A percentile compares a stretch with the other conserved stretches of the same genome.
phyloP scores from a whole-genome alignment of 2,329 filamentous ascomycete genomes.

The Xylariaceae sp. region DNA sequence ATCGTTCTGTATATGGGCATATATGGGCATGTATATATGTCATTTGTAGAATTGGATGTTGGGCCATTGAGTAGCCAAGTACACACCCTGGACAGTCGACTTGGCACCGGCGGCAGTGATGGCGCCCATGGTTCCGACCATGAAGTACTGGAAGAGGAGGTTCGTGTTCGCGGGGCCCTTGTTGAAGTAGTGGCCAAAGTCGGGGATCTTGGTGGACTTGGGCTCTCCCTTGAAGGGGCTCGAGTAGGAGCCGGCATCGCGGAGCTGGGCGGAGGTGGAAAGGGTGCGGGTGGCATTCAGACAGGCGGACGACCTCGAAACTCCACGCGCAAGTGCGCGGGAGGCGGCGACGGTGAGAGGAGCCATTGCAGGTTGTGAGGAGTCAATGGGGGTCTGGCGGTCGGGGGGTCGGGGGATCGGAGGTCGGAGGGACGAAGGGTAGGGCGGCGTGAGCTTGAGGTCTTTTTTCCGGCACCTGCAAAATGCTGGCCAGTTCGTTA shows the following conservation, averaged over 20 bases:
- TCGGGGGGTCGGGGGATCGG: conserved; percentile 2
- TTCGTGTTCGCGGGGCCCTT: conserved; percentile 63
- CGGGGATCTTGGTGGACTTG: conserved; percentile 68
- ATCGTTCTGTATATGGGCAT: background rate
- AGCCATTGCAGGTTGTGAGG: conserved; percentile 49
- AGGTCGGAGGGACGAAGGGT: conserved; percentile 22
- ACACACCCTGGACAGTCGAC: conserved; percentile 94
- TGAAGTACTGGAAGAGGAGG: conserved; percentile 94
- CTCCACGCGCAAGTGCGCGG: conserved; percentile 61
- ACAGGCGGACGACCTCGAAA: conserved; percentile 38
- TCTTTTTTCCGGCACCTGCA: conserved; percentile 40
- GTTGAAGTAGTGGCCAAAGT: conserved; percentile 83
- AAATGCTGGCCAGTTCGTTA: conserved; percentile 18
- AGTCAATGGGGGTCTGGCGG: conserved; percentile 25
- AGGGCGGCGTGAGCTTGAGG: conserved; percentile 37
- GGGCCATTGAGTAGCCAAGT: background rate
- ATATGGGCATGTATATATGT: background rate
- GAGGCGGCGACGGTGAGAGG: conserved; percentile 63
- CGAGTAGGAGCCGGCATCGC: conserved; percentile 45
- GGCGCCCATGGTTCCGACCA: conserved; percentile 93
- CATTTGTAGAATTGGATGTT: background rate
- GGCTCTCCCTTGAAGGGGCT: conserved; percentile 58
- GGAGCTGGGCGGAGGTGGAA: conserved; percentile 48
- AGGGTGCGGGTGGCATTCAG: conserved; percentile 46
- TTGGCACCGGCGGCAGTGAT: conserved; percentile 91